Evolutionary conservation across 768 basidiomycete genomes (phyloP), one percentile per base, ranked within the genome.

Genomic region (Serpula lacrymans): DNA sequence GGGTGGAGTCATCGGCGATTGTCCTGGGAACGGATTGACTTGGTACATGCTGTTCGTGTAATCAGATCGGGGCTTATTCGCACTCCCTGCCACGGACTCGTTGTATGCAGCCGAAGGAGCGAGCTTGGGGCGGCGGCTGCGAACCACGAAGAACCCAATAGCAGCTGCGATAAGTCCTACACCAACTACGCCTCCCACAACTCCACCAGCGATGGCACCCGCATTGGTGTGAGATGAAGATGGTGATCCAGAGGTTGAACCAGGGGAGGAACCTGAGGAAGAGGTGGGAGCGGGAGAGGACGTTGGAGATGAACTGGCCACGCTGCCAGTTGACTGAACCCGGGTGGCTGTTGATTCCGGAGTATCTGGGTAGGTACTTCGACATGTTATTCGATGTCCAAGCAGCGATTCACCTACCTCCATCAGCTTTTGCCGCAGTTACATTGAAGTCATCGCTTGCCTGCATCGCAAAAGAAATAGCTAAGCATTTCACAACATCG

Each of bases 131-230:
- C 61, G 61, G 16, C 52, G 56, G 28, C 47, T 63, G 27, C 34
- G 56, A 26, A 48, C 53, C 22, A 60, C 46, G 47, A 71, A 66
- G 67, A 72, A 80, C 38, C 70, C 50, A 5, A 59, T 30, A 6
- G 51, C 46, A 1, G 57, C 71, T 4, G 51, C 68, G 10, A 80
- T 58, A 32, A 73, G 46, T 6, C 66, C 71, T 14, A 76, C 42
- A n/a, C 57, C 67, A 20, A 75, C 65, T 1, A 83, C 43, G 11
- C 73, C 78, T 3, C 78, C 78, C 5, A 81, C 66, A 6, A 77
- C 74, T n/a, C 83, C 82, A 28, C 82, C 82, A 0, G 75, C 78
- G 26, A 84, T 82, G 14, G 77, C 77, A 2, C 80, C 80, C 2
- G 75, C 69, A 48, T 76, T 62, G 13, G 48, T 40, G n/a, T 10